Base-by-base conservation (phyloP, 208 protist genomes). In the Acanthamoeba sp. region DNA sequence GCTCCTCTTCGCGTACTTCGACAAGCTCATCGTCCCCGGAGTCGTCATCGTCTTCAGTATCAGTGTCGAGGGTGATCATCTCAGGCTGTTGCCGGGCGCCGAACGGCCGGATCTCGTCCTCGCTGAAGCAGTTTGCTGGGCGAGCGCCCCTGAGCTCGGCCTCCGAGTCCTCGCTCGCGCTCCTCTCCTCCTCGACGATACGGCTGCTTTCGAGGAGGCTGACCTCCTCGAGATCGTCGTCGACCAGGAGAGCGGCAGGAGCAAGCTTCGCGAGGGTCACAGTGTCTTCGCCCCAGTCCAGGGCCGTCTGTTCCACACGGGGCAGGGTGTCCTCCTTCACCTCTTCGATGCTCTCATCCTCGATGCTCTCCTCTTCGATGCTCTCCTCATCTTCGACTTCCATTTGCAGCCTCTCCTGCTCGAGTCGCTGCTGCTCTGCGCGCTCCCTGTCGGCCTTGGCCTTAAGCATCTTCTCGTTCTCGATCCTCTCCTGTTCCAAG, bases 181-280 rank as follows among this genome's bases (percentile, higher is more conserved):
- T 52, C 78, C 59, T 87, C 78, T 87, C 78, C 78, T 87, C 78
- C n/a, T 87, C 78, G 27, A 87, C 78, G 18, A 87, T 50, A 6
- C 45, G 38, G 78, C 78, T 87, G 45, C 42, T 50, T 29, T 59
- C 78, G 27, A 87, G 45, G 4, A 87, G 38, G 78, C 78, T 87
- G 20, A 87, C 78, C 78, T 87, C 78, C 24, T 59, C 42, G 38
- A 27, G 42, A 14, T 87, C 45, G 12, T n/a, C 24, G 22, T 87
- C 78, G 29, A 87, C 0, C n/a, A 87, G 27, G 18, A 7, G 45
- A 7, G 42, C 7, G 12, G 45, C 78, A 24, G 32, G 18, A 1
- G 78, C 27, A n/a, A 29, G 18, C 78, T 59, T 87, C 42, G 48
- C 32, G 0, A 87, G 78, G 24, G 1, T 59, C 27, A 87, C 45